Evolutionary conservation across 805 yeast genomes (phyloP).

Genomic region (Pichia paraexigua): DNA sequence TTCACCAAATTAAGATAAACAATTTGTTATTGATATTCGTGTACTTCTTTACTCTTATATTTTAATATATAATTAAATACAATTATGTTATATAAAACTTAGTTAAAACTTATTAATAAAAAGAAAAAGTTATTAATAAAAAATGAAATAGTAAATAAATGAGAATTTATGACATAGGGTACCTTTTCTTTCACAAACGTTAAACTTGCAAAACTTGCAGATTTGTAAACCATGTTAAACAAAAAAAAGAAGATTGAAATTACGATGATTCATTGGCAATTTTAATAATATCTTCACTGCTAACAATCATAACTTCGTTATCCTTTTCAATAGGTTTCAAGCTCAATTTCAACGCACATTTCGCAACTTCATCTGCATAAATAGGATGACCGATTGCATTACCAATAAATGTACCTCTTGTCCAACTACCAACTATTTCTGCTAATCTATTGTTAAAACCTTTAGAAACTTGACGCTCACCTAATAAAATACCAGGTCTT

Average conservation of each 20-base stretch:
- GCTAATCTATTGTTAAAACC: constrained; percentile 30
- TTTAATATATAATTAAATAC: background rate
- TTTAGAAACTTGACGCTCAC: constrained; percentile 43
- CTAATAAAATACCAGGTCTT: constrained; percentile 70
- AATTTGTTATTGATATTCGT: background rate
- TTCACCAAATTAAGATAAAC: constrained; percentile 96
- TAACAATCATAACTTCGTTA: constrained; percentile 20
- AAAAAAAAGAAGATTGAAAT: no score
- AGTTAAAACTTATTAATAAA: constrained; percentile 3
- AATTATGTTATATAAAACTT: constrained; percentile 8
- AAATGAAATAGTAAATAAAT: background rate
- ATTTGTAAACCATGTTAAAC: no score
- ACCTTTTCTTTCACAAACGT: no score
- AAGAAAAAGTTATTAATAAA: background rate
- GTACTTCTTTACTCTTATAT: background rate
- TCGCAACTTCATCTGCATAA: constrained; percentile 60
- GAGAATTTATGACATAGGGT: no score
- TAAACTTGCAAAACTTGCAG: no score
- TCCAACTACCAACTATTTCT: constrained; percentile 26
- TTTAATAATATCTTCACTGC: constrained; percentile 17
- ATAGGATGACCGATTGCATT: constrained; percentile 36
- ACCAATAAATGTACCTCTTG: constrained; percentile 31
- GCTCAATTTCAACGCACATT: constrained; percentile 31
- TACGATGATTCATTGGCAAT: constrained; percentile 11
- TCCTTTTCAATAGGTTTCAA: constrained; percentile 18